Conservation (phyloP, 495 filamentous ascomycete species). For the Parmelia sp. region DNA sequence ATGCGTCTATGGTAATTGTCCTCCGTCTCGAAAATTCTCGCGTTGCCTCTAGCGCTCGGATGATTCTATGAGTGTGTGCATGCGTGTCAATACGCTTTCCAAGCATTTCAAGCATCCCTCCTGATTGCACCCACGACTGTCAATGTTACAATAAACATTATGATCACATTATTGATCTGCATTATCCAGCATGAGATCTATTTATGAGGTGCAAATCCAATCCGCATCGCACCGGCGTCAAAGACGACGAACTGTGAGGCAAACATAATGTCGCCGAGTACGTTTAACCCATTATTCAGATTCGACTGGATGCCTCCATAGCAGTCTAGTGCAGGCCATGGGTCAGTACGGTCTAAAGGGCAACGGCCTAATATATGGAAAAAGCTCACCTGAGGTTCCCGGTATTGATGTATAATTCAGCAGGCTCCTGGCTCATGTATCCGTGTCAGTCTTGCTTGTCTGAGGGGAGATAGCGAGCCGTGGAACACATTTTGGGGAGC, state of each 20-base stretch:
- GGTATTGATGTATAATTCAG: constrained; percentile 57
- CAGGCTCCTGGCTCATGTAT: too few species aligned
- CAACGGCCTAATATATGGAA: not conserved
- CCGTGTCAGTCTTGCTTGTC: too few species aligned
- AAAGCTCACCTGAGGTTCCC: constrained; percentile 18
- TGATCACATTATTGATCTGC: not conserved
- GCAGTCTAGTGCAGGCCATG: constrained; percentile 45
- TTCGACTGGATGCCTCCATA: constrained; percentile 67
- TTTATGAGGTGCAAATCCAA: constrained; percentile 54
- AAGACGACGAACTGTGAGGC: constrained; percentile 77
- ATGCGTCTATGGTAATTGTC: not conserved
- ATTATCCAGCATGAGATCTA: constrained; percentile 3
- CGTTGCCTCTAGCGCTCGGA: not conserved
- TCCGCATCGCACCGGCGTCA: constrained; percentile 54
- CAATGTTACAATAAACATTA: not conserved
- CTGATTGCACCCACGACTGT: not conserved
- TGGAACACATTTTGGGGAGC: too few species aligned
- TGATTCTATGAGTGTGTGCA: not conserved
- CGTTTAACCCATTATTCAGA: constrained; percentile 50
- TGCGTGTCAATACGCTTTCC: not conserved
- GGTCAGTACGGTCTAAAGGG: constrained; percentile 4
- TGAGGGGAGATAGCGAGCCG: too few species aligned
- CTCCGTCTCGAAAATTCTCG: not conserved
- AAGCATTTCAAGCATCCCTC: not conserved
- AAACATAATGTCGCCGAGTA: constrained; percentile 76